These are phyloP conservation scores for Beauveria rudraprayagi DNA, from an alignment of 2,329 filamentous ascomycete species.

Conservation along the genomic window DNA sequence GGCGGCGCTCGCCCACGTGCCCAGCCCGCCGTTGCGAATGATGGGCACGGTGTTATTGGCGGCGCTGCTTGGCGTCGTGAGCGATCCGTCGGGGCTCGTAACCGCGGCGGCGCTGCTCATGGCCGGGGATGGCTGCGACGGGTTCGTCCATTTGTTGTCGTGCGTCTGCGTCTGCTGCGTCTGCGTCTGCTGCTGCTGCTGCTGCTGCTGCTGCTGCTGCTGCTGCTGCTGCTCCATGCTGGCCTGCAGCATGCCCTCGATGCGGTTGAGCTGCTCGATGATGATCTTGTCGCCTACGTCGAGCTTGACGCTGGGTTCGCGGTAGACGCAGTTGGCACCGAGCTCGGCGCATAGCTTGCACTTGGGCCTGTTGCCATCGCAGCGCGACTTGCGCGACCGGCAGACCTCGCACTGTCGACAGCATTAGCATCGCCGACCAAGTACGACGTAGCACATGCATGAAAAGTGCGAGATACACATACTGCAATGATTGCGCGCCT, in stretches of 20 bases:
- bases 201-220: constrained; percentile 24
- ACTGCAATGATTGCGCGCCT: constrained; percentile 59
- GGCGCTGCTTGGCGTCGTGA: background rate
- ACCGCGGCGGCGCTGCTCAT: constrained; percentile 55
- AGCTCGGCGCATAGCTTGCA: constrained; percentile 78
- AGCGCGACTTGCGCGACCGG: constrained; percentile 70
- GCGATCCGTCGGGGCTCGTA: constrained; percentile 44
- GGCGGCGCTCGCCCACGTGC: constrained; percentile 55
- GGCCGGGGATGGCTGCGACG: constrained; percentile 51
- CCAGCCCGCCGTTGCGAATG: constrained; percentile 57
- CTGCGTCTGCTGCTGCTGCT: constrained; percentile 30
- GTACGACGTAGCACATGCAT: background rate
- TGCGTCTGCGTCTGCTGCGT: too few species aligned
- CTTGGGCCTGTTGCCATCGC: constrained; percentile 72
- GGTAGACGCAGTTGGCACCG: constrained; percentile 75
- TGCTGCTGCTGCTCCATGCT: constrained; percentile 46
- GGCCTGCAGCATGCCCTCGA: constrained; percentile 71
- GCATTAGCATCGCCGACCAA: constrained; percentile 14
- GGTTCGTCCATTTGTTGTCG: constrained; percentile 30
- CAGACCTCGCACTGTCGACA: constrained; percentile 64
- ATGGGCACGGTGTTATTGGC: constrained; percentile 37
- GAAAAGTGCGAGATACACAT: constrained; percentile 24
- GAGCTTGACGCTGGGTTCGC: constrained; percentile 79
- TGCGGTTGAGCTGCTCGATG: constrained; percentile 66
- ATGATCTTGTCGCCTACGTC: constrained; percentile 83